Base-by-base conservation (phyloP, 202 grass and related monocot genomes). In the Zizania palustris region DNA sequence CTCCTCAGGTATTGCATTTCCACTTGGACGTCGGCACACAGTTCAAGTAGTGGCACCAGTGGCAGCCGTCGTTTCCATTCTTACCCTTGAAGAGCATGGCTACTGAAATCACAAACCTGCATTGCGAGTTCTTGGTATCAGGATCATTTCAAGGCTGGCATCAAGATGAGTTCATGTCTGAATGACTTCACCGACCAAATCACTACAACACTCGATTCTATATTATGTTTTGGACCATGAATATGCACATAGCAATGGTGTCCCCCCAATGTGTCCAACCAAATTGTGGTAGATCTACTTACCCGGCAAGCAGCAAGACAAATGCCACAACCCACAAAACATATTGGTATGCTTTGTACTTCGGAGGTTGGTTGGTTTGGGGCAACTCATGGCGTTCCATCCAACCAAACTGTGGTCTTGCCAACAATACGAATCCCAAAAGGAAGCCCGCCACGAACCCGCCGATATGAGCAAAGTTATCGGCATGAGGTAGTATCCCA, bases 11-110 rank as follows among this genome's bases (percentile, higher is more conserved):
- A 37, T 95, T 76, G 45, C 96, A 99, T 71, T 75, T 95, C 96
- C 96, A 99, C 45, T 84, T 92, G 12, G 96, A 99, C 54, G 96
- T 95, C 5, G 96, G 96, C 73, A 99, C 80, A 42, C 96, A 99
- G 83, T 99, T 76, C 63, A 99, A 84, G 80, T 99, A 99, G 75
- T 90, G 96, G 69, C 96, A 98, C 96, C 96, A 98, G 79, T 85
- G 87, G 83, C 96, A 99, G 44, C 89, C 85, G 48, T 99, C 87
- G 10, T 85, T 92, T 71, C 89, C 91, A 20, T 99, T 95, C 79
- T 95, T 92, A 45, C 96, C 96, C 68, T 86, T 79, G 81, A 93
- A 99, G 36, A 99, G 87, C 96, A 99, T 99, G 45, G 95, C 89
- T 67, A 99, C 72, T 9, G 87, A 77, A 75, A 89, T 33, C 19